phyloP scores from a whole-genome alignment of 306 rosid species.

The Lupinus albus region DNA sequence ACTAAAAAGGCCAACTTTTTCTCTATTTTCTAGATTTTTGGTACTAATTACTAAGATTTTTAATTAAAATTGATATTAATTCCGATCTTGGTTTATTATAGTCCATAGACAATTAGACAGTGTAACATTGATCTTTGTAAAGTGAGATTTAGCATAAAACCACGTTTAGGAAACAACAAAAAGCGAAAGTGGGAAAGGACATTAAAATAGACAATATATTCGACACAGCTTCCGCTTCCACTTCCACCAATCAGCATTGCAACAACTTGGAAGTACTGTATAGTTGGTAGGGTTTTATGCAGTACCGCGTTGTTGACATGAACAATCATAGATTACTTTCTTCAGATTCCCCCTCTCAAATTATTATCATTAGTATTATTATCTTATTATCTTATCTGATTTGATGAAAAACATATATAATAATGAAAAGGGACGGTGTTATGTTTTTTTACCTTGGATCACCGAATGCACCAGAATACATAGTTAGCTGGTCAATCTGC shows the following conservation, averaged over 20 bases:
- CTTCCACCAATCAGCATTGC: conserved; percentile 1
- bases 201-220: conserved; percentile 27
- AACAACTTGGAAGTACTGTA: conserved; percentile 29
- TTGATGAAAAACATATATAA: not conserved
- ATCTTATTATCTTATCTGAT: too few relatives aligned
- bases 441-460: conserved; percentile 62
- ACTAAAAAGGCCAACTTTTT: conserved; percentile 26
- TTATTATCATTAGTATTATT: too few relatives aligned
- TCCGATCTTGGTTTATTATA: conserved; percentile 15
- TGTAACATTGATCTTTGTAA: not conserved
- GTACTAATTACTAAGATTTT: not conserved
- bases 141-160: conserved; percentile 41
- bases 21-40: not conserved
- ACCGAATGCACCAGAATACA: conserved; percentile 82
- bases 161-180: conserved; percentile 34
- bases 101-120: not conserved
- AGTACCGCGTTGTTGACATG: conserved; percentile 31
- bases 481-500: conserved; percentile 77
- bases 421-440: not conserved
- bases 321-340: not conserved
- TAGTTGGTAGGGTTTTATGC: conserved; percentile 22
- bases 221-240: conserved; percentile 23
- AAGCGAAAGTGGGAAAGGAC: not conserved
- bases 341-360: too few relatives aligned
- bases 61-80: conserved; percentile 8